Conservation (phyloP, 306 rosid genomes). For the Cucumis hystrix region DNA sequence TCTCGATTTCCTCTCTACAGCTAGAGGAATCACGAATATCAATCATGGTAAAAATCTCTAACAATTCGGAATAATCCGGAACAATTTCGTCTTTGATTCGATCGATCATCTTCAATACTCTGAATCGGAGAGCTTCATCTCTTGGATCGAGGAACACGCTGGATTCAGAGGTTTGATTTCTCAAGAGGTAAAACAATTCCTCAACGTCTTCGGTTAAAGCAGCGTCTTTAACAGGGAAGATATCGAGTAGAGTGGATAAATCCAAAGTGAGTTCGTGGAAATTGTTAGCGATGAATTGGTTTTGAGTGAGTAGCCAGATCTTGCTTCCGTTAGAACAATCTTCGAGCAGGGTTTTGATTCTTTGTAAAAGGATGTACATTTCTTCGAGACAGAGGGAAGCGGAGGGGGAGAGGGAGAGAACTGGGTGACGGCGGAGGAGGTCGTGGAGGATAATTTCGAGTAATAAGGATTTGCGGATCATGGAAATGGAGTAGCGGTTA, state of each 20-base stretch:
- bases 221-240: slow-evolving; percentile 46
- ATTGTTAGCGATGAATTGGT: slow-evolving; percentile 27
- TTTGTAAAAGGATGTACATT: slow-evolving; percentile 59
- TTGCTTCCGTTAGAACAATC: slow-evolving; percentile 54
- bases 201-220: slow-evolving; percentile 46
- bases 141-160: slow-evolving; percentile 14
- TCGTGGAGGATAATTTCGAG: slow-evolving; percentile 54
- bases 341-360: slow-evolving; percentile 47
- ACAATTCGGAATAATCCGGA: slow-evolving; percentile 30
- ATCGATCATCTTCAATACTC: slow-evolving; percentile 37
- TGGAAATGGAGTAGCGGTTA: slow-evolving; percentile 23
- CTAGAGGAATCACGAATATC: slow-evolving; percentile 44
- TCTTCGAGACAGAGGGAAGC: slow-evolving; percentile 59
- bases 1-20: slow-evolving; percentile 68
- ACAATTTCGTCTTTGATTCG: slow-evolving; percentile 56
- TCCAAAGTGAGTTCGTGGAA: slow-evolving; percentile 59
- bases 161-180: slow-evolving; percentile 42
- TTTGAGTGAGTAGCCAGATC: slow-evolving; percentile 50
- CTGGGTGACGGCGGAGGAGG: slow-evolving; percentile 15
- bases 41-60: slow-evolving; percentile 32
- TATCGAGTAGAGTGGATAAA: slow-evolving; percentile 56
- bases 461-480: slow-evolving; percentile 43
- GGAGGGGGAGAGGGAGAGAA: slow-evolving; percentile 19
- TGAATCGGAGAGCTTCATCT: slow-evolving; percentile 29
- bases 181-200: slow-evolving; percentile 42